These are phyloP conservation scores for Thinopyrum elongatum DNA, from an alignment of 176 grass and related monocot genomes.

Conservation along the genomic window DNA sequence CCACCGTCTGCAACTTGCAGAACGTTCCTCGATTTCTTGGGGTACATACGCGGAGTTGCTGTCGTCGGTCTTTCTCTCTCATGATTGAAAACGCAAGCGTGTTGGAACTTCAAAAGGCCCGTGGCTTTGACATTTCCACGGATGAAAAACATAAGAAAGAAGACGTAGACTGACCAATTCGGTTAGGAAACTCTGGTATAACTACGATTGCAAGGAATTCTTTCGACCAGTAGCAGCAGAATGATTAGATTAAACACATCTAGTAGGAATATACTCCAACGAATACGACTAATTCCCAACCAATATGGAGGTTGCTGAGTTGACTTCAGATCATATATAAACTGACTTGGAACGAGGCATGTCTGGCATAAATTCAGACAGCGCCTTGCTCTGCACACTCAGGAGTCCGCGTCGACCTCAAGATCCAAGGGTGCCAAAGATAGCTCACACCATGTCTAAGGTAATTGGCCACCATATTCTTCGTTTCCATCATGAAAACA, in stretches of 20 bases:
- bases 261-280: background rate
- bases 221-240: background rate
- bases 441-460: slow-evolving; percentile 35
- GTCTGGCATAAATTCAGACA: background rate
- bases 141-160: background rate
- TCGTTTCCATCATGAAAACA: background rate
- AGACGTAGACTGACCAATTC: background rate
- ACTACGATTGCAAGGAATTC: background rate
- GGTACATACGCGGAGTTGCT: background rate
- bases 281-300: slow-evolving; percentile 16
- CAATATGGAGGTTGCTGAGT: slow-evolving; percentile 1
- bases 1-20: background rate
- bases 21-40: background rate
- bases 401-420: background rate
- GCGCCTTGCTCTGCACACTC: background rate
- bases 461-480: background rate
- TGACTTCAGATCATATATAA: background rate
- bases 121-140: background rate
- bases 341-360: background rate
- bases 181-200: background rate
- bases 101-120: background rate
- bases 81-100: slow-evolving; percentile 6
- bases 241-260: background rate
- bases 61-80: background rate
- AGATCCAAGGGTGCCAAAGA: background rate